Conservation (phyloP, 23 red algal species). For the Agarophyton chilense region DNA sequence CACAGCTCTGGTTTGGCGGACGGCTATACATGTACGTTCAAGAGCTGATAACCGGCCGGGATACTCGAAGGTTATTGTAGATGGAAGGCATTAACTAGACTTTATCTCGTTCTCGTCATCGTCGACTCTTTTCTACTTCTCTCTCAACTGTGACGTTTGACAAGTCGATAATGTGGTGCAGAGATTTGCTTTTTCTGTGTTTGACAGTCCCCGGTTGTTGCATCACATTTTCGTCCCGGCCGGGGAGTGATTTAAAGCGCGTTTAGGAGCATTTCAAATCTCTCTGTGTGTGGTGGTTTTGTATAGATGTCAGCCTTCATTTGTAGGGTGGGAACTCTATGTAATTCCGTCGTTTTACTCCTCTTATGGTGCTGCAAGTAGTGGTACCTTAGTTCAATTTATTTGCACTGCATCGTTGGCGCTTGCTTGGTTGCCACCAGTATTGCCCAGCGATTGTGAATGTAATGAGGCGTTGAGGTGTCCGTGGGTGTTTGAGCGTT, state of each 20-base stretch:
- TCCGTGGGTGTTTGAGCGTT: neutral
- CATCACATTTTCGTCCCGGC: neutral
- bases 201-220: neutral
- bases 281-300: neutral
- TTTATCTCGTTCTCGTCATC: neutral
- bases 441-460: neutral
- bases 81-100: neutral
- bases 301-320: constrained; percentile 30
- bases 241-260: neutral
- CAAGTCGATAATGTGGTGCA: too few relatives aligned
- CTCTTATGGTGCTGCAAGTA: neutral
- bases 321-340: neutral
- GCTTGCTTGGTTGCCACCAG: neutral
- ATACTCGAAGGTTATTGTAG: too few relatives aligned
- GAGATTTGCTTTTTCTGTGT: neutral
- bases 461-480: neutral
- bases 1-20: too few relatives aligned
- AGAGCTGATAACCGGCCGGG: too few relatives aligned
- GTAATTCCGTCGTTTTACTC: neutral
- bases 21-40: too few relatives aligned
- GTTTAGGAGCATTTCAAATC: neutral
- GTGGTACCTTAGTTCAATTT: neutral
- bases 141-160: neutral
- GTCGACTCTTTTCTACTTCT: neutral
- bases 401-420: neutral